These are phyloP conservation scores for Macrolepiota dolichaula DNA, from an alignment of 768 basidiomycete genomes.

Conservation along the genomic window DNA sequence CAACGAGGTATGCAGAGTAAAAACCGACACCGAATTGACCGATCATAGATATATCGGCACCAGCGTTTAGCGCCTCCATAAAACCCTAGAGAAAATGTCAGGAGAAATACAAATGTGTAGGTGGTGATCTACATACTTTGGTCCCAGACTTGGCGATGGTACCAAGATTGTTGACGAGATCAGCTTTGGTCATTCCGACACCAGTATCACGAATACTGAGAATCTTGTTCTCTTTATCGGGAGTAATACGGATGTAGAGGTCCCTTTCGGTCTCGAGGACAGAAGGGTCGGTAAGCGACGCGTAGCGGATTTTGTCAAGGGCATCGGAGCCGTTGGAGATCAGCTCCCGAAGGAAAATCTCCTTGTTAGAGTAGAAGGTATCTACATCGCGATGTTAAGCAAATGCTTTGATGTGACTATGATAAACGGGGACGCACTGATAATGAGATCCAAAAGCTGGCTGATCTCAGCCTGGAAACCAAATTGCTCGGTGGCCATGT, in stretches of 20 bases:
- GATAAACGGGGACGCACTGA: slow-evolving; percentile 57
- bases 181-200: slow-evolving; percentile 99
- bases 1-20: slow-evolving; percentile 99
- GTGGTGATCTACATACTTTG: slow-evolving; percentile 49
- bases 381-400: slow-evolving; percentile 43
- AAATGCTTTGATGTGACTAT: neutral
- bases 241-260: slow-evolving; percentile 89
- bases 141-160: slow-evolving; percentile 95
- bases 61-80: slow-evolving; percentile 96
- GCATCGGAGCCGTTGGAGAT: slow-evolving; percentile 99
- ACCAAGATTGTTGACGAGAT: slow-evolving; percentile 98
- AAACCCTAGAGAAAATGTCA: slow-evolving; percentile 69
- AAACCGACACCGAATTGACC: slow-evolving; percentile 99
- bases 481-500: slow-evolving; percentile 81
- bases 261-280: slow-evolving; percentile 90
- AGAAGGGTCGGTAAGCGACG: slow-evolving; percentile 90
- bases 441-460: slow-evolving; percentile 97
- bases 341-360: slow-evolving; percentile 98
- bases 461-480: slow-evolving; percentile 99
- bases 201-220: slow-evolving; percentile 92
- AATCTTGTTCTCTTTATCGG: slow-evolving; percentile 94
- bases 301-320: slow-evolving; percentile 98
- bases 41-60: slow-evolving; percentile 94
- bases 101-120: slow-evolving; percentile 7
- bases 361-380: slow-evolving; percentile 99